These are phyloP conservation scores for Coprinellus micaceus DNA, from an alignment of 768 basidiomycete genomes.

Conservation along the genomic window DNA sequence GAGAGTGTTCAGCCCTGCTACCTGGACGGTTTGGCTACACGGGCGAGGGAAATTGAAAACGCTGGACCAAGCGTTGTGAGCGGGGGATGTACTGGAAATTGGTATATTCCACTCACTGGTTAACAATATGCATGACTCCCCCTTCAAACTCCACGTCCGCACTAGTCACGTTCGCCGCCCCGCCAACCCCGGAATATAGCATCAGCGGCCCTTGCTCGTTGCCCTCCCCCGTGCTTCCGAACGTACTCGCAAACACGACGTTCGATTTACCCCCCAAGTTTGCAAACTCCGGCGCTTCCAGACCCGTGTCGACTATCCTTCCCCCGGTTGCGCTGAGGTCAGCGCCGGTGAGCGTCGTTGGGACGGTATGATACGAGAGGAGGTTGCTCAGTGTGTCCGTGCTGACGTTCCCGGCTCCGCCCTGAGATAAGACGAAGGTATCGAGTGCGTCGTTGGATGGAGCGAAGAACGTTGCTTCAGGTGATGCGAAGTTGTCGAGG, in stretches of 20 bases:
- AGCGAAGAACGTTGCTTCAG: background rate
- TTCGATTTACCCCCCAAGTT: slow-evolving; percentile 2
- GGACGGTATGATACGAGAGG: background rate
- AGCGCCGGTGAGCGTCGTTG: background rate
- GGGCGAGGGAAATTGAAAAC: slow-evolving; percentile 4
- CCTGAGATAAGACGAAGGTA: background rate
- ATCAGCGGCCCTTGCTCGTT: background rate
- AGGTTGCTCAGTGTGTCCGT: background rate
- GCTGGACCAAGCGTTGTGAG: background rate
- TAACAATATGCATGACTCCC: background rate
- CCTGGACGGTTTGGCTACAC: background rate
- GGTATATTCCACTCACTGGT: background rate
- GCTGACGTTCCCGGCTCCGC: background rate
- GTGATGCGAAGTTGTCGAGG: background rate
- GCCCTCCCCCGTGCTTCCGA: background rate
- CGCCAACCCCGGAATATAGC: slow-evolving; percentile 3
- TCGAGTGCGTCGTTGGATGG: background rate
- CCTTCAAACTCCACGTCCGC: background rate
- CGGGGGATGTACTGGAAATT: background rate
- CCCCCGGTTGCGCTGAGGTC: background rate
- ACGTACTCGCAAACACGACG: slow-evolving; percentile 3
- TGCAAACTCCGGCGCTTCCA: background rate
- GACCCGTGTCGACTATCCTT: background rate
- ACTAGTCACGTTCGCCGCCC: background rate
- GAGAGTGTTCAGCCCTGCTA: background rate